phyloP scores from a whole-genome alignment of 768 basidiomycete species.

The Lentinus tigrinus region DNA sequence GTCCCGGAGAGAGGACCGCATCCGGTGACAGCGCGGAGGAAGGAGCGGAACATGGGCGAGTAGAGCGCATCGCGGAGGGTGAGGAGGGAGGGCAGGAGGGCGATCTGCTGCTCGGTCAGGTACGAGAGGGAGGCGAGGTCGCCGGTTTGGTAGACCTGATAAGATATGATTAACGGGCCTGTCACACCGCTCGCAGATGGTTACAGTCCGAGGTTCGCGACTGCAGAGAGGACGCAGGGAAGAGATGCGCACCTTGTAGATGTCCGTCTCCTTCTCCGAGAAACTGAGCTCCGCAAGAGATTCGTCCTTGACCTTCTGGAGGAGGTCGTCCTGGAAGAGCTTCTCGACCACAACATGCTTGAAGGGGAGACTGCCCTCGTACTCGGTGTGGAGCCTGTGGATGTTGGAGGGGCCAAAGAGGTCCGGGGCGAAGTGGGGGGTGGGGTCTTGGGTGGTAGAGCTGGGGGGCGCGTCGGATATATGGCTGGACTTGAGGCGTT shows the following conservation, averaged over 20 bases:
- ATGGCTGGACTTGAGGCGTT: conserved; percentile 40
- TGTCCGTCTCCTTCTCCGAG: conserved; percentile 95
- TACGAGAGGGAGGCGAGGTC: conserved; percentile 93
- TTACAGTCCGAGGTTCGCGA: neutral
- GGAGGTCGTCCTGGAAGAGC: conserved; percentile 81
- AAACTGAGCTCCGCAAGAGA: conserved; percentile 77
- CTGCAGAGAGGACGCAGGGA: neutral
- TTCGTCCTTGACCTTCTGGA: conserved; percentile 81
- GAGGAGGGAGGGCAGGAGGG: conserved; percentile 77
- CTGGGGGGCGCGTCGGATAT: conserved; percentile 19
- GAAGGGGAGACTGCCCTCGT: conserved; percentile 66
- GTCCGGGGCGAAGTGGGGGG: conserved; percentile 45
- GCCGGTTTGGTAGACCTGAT: conserved; percentile 94
- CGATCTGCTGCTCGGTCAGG: conserved; percentile 73
- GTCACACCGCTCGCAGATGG: neutral
- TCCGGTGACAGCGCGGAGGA: conserved; percentile 83
- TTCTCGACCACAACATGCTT: conserved; percentile 79
- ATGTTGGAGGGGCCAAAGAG: conserved; percentile 61
- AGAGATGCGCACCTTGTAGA: conserved; percentile 74
- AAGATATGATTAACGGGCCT: neutral
- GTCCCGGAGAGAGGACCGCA: conserved; percentile 89
- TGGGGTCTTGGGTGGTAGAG: conserved; percentile 26
- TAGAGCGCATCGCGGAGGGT: conserved; percentile 90
- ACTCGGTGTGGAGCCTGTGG: conserved; percentile 52
- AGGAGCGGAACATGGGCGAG: conserved; percentile 75